Evolutionary conservation across 2,329 filamentous ascomycete species (phyloP).

Genomic region (Apiospora kogelbergensis): DNA sequence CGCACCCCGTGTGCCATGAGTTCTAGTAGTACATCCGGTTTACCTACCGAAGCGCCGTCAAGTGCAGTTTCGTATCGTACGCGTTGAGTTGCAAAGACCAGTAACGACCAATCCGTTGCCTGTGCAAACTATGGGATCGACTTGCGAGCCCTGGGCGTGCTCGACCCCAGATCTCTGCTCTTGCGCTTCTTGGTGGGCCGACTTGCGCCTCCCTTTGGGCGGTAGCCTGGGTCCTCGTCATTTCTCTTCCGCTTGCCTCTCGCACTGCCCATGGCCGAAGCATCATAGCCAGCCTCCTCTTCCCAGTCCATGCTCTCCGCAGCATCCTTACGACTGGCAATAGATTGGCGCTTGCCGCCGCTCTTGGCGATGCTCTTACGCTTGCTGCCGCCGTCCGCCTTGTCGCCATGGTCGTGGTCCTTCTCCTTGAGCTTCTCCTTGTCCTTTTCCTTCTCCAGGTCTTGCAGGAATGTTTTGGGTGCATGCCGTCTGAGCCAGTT

Average conservation of each 20-base stretch:
- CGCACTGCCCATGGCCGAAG: conserved; percentile 30
- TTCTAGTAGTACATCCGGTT: background rate
- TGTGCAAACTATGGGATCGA: conserved; percentile 7
- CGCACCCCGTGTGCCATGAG: background rate
- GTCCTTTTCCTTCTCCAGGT: conserved; percentile 57
- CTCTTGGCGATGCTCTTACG: conserved; percentile 28
- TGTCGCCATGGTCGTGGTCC: conserved; percentile 37
- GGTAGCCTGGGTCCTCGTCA: conserved; percentile 60
- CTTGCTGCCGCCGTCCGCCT: conserved; percentile 32
- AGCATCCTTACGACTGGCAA: conserved; percentile 30
- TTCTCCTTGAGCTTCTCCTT: conserved; percentile 36
- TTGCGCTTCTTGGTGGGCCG: conserved; percentile 59
- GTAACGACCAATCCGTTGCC: background rate
- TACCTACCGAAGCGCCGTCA: background rate
- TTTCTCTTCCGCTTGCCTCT: conserved; percentile 55
- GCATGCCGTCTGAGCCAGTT: conserved; percentile 91
- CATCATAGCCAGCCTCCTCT: conserved; percentile 33
- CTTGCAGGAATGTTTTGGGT: conserved; percentile 81
- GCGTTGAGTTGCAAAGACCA: background rate
- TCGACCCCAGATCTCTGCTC: conserved; percentile 41
- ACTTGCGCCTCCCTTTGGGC: conserved; percentile 55
- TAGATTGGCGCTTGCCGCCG: conserved; percentile 40
- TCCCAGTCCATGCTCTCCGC: conserved; percentile 40
- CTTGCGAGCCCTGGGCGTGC: conserved; percentile 23
- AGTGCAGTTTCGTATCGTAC: background rate